Base-by-base conservation (phyloP, 805 yeast genomes). In the Wickerhamiella azymoides region DNA sequence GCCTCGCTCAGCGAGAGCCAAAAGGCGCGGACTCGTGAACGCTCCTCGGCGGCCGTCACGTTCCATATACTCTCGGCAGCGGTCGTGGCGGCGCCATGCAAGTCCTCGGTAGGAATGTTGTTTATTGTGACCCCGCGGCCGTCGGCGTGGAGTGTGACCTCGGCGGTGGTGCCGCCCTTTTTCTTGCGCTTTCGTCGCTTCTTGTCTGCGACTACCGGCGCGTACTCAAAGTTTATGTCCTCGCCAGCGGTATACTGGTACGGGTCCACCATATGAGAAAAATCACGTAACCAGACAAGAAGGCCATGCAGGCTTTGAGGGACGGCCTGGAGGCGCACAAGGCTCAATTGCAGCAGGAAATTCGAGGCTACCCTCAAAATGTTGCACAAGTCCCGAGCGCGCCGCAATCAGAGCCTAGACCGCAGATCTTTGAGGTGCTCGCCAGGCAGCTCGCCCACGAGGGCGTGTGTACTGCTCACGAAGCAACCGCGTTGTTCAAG, bases 41-140 rank as follows among this genome's bases (percentile, higher is more conserved):
- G 68, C 52, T 78, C 81, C 50, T 74, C 77, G 4, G 66, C 57
- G 21, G 72, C 58, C 33, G 67, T 63, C 51, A 67, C 65, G 49
- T 71, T 71, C 76, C 76, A 71, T 43, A 48, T 48, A 24, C 33
- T 36, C 36, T 27, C 33, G 11, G 45, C 45, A 3, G 41, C 45
- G n/a, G 25, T 19, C 24, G 36, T 7, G 16, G 39, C 39, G 19
- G 40, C 40, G n/a, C 38, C 41, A 16, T 25, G 40, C 18, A 40
- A 38, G 17, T 36, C 40, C 10, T 21, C 42, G 24, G 40, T 30
- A 55, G 43, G 25, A 43, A 76, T 57, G 43, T 74, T 70, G 54
- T 81, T 80, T 19, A 84, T 85, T 41, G 82, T 73, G 5, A 83
- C 81, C 53, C 80, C 84, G 14, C 49, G 49, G 7, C 93, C 93